Evolutionary conservation across 2,329 filamentous ascomycete species (phyloP).

Genomic region (Lecanicillium sp.): DNA sequence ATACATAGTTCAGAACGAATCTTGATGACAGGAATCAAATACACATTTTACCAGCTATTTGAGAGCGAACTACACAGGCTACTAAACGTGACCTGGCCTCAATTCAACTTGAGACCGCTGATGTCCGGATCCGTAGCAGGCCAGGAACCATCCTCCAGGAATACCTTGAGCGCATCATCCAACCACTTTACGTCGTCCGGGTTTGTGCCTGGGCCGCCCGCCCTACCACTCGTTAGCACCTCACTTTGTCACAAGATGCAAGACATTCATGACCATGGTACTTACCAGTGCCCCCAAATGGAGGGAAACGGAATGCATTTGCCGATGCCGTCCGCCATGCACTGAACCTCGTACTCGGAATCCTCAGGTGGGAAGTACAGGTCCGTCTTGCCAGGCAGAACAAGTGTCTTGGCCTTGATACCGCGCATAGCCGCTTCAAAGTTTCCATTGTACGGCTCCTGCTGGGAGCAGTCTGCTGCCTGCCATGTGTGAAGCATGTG

Average conservation of each 20-base stretch:
- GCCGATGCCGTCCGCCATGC: constrained; percentile 25
- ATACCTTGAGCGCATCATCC: constrained; percentile 49
- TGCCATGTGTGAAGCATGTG: constrained; percentile 77
- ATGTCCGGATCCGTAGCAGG: no score
- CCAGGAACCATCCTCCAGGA: constrained; percentile 23
- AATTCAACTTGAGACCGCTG: no score
- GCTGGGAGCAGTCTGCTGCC: constrained; percentile 59
- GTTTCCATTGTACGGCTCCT: constrained; percentile 60
- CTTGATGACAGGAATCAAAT: no score
- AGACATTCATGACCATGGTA: not conserved
- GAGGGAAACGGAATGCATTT: constrained; percentile 30
- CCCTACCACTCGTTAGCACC: constrained; percentile 27
- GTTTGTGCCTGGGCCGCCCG: constrained; percentile 63
- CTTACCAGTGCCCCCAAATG: constrained; percentile 34
- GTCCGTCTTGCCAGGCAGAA: constrained; percentile 66
- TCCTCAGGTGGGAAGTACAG: constrained; percentile 79
- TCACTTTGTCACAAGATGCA: no score
- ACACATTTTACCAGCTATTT: no score
- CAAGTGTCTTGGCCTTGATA: constrained; percentile 66
- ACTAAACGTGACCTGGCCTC: no score
- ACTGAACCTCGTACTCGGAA: constrained; percentile 62
- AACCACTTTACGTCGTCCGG: constrained; percentile 66
- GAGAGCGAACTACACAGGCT: no score
- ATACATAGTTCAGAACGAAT: no score
- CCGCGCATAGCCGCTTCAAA: constrained; percentile 57